Conservation (phyloP, 139 green algal genomes). For the Chlorella sp. region DNA sequence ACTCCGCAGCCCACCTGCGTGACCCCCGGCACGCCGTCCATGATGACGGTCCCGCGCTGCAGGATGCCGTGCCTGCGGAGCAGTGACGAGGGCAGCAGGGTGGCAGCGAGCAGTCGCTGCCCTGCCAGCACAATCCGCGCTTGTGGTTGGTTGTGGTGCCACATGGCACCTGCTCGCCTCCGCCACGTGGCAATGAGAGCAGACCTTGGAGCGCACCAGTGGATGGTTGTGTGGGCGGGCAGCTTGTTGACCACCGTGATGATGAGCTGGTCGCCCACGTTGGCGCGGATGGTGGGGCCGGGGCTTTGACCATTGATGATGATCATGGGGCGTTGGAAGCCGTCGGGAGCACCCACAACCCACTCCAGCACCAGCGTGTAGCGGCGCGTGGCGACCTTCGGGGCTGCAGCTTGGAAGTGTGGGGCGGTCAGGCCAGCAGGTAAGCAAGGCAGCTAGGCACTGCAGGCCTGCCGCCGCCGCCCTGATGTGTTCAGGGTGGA, state of each 20-base stretch:
- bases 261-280: neutral
- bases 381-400: neutral
- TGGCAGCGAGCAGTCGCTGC: neutral
- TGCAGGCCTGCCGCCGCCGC: too few species aligned
- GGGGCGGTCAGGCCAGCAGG: too few species aligned
- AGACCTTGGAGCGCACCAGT: neutral
- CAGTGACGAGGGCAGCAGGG: neutral
- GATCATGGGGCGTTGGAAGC: neutral
- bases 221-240: neutral
- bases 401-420: neutral
- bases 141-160: too few species aligned
- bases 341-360: neutral
- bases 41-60: neutral
- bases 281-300: neutral
- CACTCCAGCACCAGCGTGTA: neutral
- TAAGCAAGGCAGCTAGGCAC: too few species aligned
- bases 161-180: too few species aligned
- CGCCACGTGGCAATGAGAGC: too few species aligned
- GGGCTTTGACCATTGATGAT: neutral
- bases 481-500: too few species aligned
- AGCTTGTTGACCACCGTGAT: neutral
- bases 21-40: neutral
- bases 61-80: constrained; percentile 1
- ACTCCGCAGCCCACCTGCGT: neutral
- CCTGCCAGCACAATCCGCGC: too few species aligned